These are phyloP conservation scores for Cladosporium sp. DNA, from an alignment of 2,329 filamentous ascomycete species.

Conservation along the genomic window DNA sequence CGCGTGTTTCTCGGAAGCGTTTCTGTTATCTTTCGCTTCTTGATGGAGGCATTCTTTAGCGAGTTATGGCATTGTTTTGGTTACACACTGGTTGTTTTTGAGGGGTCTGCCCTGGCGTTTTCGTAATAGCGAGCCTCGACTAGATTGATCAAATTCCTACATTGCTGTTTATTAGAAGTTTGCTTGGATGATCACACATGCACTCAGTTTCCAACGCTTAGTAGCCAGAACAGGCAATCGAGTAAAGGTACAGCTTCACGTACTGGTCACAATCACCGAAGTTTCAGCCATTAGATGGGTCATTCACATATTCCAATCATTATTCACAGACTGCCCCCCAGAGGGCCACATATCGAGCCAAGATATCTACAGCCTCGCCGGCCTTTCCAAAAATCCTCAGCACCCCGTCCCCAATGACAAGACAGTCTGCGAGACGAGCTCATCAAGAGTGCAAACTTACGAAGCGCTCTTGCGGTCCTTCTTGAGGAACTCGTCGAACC, in stretches of 20 bases:
- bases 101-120: not conserved
- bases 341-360: not conserved
- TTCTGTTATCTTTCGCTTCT: not conserved
- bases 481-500: conserved; percentile 69
- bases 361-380: not conserved
- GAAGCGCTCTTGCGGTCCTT: conserved; percentile 20
- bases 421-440: not conserved
- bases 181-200: not conserved
- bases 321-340: not conserved
- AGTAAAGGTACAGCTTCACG: not conserved
- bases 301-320: not conserved
- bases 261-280: not conserved
- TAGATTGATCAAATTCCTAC: not conserved
- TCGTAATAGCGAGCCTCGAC: not conserved
- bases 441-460: not conserved
- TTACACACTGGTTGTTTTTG: too few species aligned
- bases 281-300: not conserved
- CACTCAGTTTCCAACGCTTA: not conserved
- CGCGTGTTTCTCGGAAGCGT: not conserved
- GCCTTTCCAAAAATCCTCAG: not conserved
- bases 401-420: not conserved
- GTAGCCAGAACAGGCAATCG: not conserved
- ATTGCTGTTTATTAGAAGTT: not conserved
- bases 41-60: not conserved
- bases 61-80: not conserved